These are phyloP conservation scores for Hysterium pulicare DNA, from an alignment of 2,329 filamentous ascomycete species.

Conservation along the genomic window DNA sequence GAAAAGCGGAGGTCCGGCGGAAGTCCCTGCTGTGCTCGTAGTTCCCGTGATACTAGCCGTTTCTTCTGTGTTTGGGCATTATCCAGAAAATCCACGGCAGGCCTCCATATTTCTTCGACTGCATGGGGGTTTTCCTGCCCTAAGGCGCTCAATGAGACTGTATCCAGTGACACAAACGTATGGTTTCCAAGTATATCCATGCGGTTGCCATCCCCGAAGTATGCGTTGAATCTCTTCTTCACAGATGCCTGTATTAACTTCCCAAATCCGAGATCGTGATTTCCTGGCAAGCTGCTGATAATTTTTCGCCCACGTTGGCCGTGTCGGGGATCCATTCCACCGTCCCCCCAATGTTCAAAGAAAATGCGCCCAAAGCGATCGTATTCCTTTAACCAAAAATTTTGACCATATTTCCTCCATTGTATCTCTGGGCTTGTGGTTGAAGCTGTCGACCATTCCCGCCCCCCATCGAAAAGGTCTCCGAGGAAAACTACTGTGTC, in stretches of 20 bases:
- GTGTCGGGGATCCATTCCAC: constrained; percentile 51
- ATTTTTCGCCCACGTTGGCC: constrained; percentile 70
- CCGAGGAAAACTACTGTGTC: constrained; percentile 89
- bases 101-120: constrained; percentile 65
- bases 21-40: constrained; percentile 63
- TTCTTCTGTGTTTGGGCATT: constrained; percentile 62
- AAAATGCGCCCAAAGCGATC: constrained; percentile 83
- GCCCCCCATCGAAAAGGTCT: constrained; percentile 90
- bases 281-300: constrained; percentile 83
- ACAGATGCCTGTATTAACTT: constrained; percentile 77
- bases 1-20: constrained; percentile 53
- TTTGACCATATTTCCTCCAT: constrained; percentile 72
- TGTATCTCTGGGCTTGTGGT: constrained; percentile 58
- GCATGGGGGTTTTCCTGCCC: constrained; percentile 52
- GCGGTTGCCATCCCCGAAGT: constrained; percentile 87
- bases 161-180: constrained; percentile 88
- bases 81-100: constrained; percentile 72
- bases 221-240: constrained; percentile 77
- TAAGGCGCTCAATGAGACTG: constrained; percentile 78
- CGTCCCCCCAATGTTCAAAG: constrained; percentile 63
- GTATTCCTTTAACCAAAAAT: constrained; percentile 86
- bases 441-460: constrained; percentile 79
- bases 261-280: constrained; percentile 92
- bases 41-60: constrained; percentile 65
- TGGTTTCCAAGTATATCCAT: constrained; percentile 93